A percentile compares a stretch with the other conserved stretches of the same genome.
Evolutionary conservation across 2,329 filamentous ascomycete genomes (phyloP).

Genomic region (Pseudogymnoascus sp.): DNA sequence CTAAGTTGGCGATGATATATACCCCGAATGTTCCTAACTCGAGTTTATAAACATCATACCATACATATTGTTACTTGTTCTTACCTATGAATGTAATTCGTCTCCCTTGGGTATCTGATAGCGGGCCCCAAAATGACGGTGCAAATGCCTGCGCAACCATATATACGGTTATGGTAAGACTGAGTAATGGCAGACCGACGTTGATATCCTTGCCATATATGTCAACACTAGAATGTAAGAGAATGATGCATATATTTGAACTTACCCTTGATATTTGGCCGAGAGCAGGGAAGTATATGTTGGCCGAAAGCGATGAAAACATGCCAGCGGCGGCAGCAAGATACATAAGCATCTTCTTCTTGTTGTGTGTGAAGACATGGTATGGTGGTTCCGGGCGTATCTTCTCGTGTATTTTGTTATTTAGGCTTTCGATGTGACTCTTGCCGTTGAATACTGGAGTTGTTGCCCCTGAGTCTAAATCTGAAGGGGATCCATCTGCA

Average conservation of each 20-base stretch:
- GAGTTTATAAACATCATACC: neutral
- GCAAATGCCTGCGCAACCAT: constrained; percentile 45
- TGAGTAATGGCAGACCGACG: constrained; percentile 28
- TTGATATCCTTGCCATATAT: constrained; percentile 21
- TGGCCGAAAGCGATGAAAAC: constrained; percentile 46
- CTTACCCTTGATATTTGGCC: constrained; percentile 31
- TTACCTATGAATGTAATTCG: constrained; percentile 27
- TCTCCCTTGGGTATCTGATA: constrained; percentile 41
- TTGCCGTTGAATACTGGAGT: neutral
- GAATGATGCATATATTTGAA: constrained; percentile 3
- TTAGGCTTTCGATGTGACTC: constrained; percentile 8
- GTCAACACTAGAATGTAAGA: neutral
- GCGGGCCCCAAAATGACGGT: constrained; percentile 40
- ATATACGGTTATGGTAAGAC: constrained; percentile 40
- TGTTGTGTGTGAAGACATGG: constrained; percentile 31
- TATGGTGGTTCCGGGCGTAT: constrained; percentile 24
- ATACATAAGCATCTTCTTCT: constrained; percentile 41
- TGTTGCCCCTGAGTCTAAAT: neutral
- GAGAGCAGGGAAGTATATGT: constrained; percentile 44
- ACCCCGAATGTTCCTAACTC: constrained; percentile 37
- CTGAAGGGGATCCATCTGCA: neutral
- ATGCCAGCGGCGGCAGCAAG: constrained; percentile 44
- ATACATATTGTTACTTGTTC: constrained; percentile 6
- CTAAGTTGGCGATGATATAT: constrained; percentile 41
- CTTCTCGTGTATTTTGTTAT: constrained; percentile 13